Conservation (phyloP, 768 basidiomycete genomes). For the Leucogyrophana mollusca region DNA sequence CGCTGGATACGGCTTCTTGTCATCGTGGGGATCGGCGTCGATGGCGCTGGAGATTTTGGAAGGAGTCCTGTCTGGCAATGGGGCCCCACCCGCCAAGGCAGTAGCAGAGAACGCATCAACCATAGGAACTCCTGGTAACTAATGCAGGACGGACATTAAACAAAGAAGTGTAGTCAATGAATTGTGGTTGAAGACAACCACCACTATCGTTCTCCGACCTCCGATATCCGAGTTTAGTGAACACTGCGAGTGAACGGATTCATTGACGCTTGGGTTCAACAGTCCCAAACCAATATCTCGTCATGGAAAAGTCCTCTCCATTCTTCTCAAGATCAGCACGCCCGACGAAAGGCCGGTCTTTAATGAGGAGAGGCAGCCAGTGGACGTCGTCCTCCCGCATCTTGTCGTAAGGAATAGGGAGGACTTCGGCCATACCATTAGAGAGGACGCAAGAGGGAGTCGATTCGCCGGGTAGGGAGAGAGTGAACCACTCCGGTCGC, state of each 20-base stretch:
- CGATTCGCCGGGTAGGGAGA: constrained; percentile 5
- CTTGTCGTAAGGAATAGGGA: constrained; percentile 53
- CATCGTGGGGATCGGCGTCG: constrained; percentile 64
- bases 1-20: constrained; percentile 60
- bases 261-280: neutral
- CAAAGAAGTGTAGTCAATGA: no score
- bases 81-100: neutral
- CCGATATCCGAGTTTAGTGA: no score
- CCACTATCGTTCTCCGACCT: no score
- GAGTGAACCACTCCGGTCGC: constrained; percentile 77
- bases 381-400: constrained; percentile 64
- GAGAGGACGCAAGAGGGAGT: neutral
- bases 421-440: constrained; percentile 11
- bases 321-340: constrained; percentile 59
- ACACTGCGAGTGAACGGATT: no score
- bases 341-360: constrained; percentile 42
- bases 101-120: no score
- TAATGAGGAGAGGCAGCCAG: constrained; percentile 67
- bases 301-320: constrained; percentile 82
- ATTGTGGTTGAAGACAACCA: no score
- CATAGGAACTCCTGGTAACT: no score
- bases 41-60: constrained; percentile 48
- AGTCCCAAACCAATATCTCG: constrained; percentile 77
- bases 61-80: constrained; percentile 29
- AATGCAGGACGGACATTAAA: no score